Base-by-base conservation (phyloP, 768 basidiomycete genomes). In the Naganishia kalamii region DNA sequence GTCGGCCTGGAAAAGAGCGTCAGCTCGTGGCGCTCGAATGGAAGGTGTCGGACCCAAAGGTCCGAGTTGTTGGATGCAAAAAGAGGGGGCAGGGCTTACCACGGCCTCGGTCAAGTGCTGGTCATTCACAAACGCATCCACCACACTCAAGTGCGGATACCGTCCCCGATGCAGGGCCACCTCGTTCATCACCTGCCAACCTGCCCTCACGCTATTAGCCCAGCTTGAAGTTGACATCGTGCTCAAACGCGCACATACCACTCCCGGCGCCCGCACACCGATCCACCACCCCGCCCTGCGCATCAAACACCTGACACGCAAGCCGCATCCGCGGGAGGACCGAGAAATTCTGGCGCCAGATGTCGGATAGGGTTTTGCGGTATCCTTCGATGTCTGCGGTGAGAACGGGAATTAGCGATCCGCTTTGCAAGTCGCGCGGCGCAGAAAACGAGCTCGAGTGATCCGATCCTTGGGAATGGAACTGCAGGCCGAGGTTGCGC, bases 141-240 rank as follows among this genome's bases (percentile, higher is more conserved):
- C 90, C 4, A 90, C 90, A 70, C 91, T 92, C 40, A 97, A 81
- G 71, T 94, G 92, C 0, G 92, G 88, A 69, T 89, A 89, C 23
- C 89, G 85, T 13, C 93, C 93, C 29, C 93, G 86, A 77, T 97
- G 93, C 37, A 97, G 81, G 3, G 90, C 87, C 65, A 97, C 86
- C 78, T 97, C 93, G 74, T 97, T 97, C 91, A 97, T 93, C 40
- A 94, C 93, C 77, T 94, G 92, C 88, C 89, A 92, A 69, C 87
- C 92, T 88, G 23, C 13, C 3, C 37, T 10, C 13, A 32, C 33
- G 21, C 7, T 13, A 10, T 19, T 6, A 41, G 17, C 13, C 37
- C 32, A 57, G 37, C 37, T 23, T 29, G 23, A 4, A 29, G 48
- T 5, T 70, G 73, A 32, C 66, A n/a, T 10, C 65, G 47, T 25